A percentile compares a stretch with the other conserved stretches of the same genome.
Evolutionary conservation across 1,139 yeast genomes (phyloP).

Genomic region (Blastobotrys persicus): DNA sequence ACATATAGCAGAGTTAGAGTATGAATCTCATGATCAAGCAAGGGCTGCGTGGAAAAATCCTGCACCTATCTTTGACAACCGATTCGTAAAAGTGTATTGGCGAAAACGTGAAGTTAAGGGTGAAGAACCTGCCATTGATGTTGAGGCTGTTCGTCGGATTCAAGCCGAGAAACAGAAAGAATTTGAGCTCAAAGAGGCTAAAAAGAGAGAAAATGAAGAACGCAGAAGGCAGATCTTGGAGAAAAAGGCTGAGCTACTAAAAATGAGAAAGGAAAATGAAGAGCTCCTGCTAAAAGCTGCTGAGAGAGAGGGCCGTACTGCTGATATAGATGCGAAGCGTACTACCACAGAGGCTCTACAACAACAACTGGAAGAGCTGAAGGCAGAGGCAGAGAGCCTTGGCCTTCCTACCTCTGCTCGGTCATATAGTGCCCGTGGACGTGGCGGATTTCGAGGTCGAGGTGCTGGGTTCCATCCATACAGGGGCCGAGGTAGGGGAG

Average conservation of each 20-base stretch:
- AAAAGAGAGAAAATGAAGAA: slow-evolving; percentile 37
- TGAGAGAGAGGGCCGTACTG: slow-evolving; percentile 30
- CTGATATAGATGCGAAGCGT: slow-evolving; percentile 30
- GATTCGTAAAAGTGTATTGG: slow-evolving; percentile 50
- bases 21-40: slow-evolving; percentile 41
- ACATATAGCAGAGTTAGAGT: slow-evolving; percentile 42
- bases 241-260: slow-evolving; percentile 38
- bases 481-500: slow-evolving; percentile 24
- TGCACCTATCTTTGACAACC: slow-evolving; percentile 47
- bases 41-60: slow-evolving; percentile 46
- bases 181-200: slow-evolving; percentile 42
- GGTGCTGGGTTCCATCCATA: slow-evolving; percentile 27
- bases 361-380: slow-evolving; percentile 36
- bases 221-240: slow-evolving; percentile 37
- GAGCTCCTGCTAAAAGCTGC: slow-evolving; percentile 29
- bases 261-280: slow-evolving; percentile 37
- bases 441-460: slow-evolving; percentile 27
- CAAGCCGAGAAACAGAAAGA: slow-evolving; percentile 44
- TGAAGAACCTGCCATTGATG: slow-evolving; percentile 33
- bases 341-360: slow-evolving; percentile 36
- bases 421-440: slow-evolving; percentile 20
- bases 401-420: slow-evolving; percentile 23
- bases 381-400: slow-evolving; percentile 37
- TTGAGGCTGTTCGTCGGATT: slow-evolving; percentile 39
- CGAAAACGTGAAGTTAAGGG: slow-evolving; percentile 27